Evolutionary conservation across 83 land plant genomes (phyloP).

Genomic region (Thuja plicata): DNA sequence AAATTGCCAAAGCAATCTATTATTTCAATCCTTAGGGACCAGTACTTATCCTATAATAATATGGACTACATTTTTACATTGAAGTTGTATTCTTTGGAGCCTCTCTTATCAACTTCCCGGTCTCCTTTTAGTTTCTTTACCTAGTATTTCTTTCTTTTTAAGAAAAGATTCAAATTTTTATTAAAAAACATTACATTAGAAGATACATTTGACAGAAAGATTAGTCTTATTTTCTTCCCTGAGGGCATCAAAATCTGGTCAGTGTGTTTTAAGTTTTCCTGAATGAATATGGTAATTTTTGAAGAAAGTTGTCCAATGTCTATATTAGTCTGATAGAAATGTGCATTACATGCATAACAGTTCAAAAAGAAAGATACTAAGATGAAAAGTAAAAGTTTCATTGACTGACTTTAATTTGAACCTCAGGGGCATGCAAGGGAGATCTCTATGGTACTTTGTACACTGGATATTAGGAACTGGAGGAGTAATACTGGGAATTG

Average conservation of each 20-base stretch:
- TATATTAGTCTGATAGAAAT: neutral
- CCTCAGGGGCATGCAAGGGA: constrained; percentile 51
- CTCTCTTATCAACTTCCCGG: neutral
- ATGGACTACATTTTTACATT: neutral
- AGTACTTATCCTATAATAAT: neutral
- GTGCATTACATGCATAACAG: neutral
- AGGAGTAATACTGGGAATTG: constrained; percentile 46
- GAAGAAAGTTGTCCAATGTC: neutral
- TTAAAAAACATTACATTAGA: neutral
- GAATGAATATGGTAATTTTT: neutral
- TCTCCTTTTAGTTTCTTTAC: neutral
- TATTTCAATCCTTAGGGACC: neutral
- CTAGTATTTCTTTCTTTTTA: neutral
- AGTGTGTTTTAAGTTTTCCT: neutral
- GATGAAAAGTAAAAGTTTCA: neutral
- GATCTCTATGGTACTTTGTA: constrained; percentile 56
- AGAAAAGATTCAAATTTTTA: neutral
- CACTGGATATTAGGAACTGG: constrained; percentile 73
- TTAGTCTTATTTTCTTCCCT: neutral
- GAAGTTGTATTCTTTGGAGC: neutral
- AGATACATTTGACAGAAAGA: neutral
- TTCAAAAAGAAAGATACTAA: neutral
- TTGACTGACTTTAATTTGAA: neutral
- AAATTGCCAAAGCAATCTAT: too few relatives aligned
- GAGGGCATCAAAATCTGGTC: neutral